These are phyloP conservation scores for Typha latifolia DNA, from an alignment of 176 grass and related monocot genomes.

Conservation along the genomic window DNA sequence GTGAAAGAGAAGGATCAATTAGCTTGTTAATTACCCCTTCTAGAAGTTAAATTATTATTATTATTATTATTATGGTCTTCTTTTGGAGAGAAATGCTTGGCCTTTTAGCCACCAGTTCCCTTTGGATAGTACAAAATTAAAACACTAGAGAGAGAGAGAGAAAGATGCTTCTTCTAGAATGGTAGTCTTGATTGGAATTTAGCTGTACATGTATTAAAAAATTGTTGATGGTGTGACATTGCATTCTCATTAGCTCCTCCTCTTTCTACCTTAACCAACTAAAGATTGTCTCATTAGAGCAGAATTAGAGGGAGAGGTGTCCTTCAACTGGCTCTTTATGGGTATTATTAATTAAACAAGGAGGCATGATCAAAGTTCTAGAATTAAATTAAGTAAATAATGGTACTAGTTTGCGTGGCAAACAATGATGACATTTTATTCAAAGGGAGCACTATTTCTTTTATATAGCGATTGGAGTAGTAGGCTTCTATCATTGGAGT, in stretches of 20 bases:
- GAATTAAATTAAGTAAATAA: not conserved
- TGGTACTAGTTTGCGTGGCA: not conserved
- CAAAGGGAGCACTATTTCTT: not conserved
- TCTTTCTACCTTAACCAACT: no score
- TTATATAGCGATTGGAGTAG: not conserved
- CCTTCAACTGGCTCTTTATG: no score
- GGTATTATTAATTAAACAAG: no score
- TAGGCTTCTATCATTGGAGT: not conserved
- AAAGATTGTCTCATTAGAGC: no score
- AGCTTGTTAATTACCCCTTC: no score
- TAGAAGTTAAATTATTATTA: not conserved
- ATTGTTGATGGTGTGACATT: not conserved
- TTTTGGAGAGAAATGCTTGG: not conserved
- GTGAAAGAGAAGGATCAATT: no score
- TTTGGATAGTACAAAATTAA: not conserved
- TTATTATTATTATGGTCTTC: not conserved
- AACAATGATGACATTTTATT: not conserved
- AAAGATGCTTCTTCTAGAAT: not conserved
- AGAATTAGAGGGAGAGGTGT: no score
- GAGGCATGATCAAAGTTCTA: no score
- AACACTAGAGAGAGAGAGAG: not conserved
- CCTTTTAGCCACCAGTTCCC: not conserved
- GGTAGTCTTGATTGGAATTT: not conserved
- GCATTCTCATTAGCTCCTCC: not conserved
- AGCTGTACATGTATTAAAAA: no score